Percentiles rank a stretch among this genome's conserved stretches.
Conservation (phyloP, 2,329 filamentous ascomycete genomes). For the Alternaria angustiovoidea region DNA sequence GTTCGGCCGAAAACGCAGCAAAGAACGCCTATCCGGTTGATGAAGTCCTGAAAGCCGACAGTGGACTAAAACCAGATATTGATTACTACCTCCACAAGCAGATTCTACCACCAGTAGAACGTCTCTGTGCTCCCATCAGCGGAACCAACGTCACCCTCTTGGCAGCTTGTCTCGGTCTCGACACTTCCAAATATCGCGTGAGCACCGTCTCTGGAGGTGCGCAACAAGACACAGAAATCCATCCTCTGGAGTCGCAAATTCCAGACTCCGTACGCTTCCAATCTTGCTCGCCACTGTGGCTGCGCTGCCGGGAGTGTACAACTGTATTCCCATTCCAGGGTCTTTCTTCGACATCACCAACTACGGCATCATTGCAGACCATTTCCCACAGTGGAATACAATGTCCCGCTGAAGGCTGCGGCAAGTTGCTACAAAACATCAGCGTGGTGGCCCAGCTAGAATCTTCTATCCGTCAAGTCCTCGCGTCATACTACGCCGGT, state of each 20-base stretch:
- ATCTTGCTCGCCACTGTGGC: conserved; percentile 75
- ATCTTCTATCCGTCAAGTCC: conserved; percentile 78
- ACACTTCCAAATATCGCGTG: conserved; percentile 85
- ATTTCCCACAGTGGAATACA: conserved; percentile 76
- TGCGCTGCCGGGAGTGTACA: conserved; percentile 86
- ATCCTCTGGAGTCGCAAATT: conserved; percentile 92
- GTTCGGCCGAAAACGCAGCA: conserved; percentile 73
- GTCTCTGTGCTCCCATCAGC: conserved; percentile 93
- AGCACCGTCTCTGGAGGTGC: conserved; percentile 64
- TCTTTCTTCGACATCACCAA: conserved; percentile 55
- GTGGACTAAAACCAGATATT: conserved; percentile 83
- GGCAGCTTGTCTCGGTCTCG: conserved; percentile 91
- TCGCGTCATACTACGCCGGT: conserved; percentile 87
- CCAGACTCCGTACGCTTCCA: conserved; percentile 90
- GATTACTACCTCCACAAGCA: conserved; percentile 99
- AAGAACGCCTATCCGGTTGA: conserved; percentile 89
- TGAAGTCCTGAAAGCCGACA: conserved; percentile 81
- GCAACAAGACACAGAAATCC: conserved; percentile 63
- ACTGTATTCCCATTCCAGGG: conserved; percentile 78
- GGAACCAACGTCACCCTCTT: conserved; percentile 90
- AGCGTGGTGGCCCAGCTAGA: conserved; percentile 88
- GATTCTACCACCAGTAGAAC: conserved; percentile 96
- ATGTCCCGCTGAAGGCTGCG: conserved; percentile 72
- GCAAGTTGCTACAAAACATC: conserved; percentile 70
- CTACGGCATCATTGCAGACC: conserved; percentile 28